phyloP scores from a whole-genome alignment of 495 filamentous ascomycete species.

The Tetracladium setigerum region DNA sequence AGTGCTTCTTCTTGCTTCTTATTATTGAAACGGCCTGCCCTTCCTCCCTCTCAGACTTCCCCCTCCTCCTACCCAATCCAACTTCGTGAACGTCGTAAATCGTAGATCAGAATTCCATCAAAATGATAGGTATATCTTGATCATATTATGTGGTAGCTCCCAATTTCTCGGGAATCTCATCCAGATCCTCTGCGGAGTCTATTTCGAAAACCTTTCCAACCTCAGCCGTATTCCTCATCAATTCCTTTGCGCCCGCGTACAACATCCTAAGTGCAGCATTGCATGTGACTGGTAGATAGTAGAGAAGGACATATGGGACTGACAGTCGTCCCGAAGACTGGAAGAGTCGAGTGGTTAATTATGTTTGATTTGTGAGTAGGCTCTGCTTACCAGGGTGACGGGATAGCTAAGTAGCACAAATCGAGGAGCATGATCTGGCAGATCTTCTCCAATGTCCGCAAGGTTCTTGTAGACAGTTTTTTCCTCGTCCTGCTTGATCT shows the following conservation, averaged over 20 bases:
- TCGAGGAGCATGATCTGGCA: conserved; percentile 86
- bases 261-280: conserved; percentile 80
- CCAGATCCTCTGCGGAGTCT: conserved; percentile 66
- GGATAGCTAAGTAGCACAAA: conserved; percentile 90
- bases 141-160: conserved; percentile 20
- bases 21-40: too few relatives aligned
- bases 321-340: conserved; percentile 27
- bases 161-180: conserved; percentile 63
- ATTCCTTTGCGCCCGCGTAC: conserved; percentile 90
- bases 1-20: too few relatives aligned
- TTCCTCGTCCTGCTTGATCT: conserved; percentile 74
- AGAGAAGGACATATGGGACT: conserved; percentile 86
- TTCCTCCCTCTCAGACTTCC: too few relatives aligned
- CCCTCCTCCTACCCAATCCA: too few relatives aligned
- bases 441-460: conserved; percentile 71
- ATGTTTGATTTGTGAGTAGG: background rate
- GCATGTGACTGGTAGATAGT: conserved; percentile 85
- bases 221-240: conserved; percentile 86
- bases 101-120: too few relatives aligned
- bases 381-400: conserved; percentile 58
- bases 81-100: too few relatives aligned
- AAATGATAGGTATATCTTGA: too few relatives aligned
- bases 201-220: conserved; percentile 77
- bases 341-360: too few relatives aligned
- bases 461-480: conserved; percentile 68